phyloP scores from a whole-genome alignment of 805 yeast species.

The Maudiozyma saulgeensis region DNA sequence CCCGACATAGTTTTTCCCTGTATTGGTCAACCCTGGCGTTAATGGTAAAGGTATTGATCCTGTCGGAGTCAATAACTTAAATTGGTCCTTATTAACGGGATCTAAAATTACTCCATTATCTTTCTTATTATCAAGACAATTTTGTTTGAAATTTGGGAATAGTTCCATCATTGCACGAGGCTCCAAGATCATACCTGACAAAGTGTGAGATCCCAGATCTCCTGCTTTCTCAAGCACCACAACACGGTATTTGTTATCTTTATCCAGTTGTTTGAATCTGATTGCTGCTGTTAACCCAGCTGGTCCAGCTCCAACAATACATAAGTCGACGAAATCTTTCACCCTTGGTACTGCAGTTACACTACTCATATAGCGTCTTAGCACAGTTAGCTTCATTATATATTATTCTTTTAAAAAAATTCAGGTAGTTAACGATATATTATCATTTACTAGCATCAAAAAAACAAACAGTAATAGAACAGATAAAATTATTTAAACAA shows the following conservation, averaged over 20 bases:
- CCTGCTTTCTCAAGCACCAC: constrained; percentile 87
- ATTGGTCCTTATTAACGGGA: constrained; percentile 59
- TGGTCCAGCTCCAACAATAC: constrained; percentile 97
- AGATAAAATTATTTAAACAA: too few relatives aligned
- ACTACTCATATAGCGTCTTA: constrained; percentile 1
- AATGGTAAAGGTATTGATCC: constrained; percentile 73
- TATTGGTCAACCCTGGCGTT: constrained; percentile 83
- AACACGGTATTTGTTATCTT: constrained; percentile 67
- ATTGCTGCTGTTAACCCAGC: constrained; percentile 96
- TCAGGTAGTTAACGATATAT: too few relatives aligned
- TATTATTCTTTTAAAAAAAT: background rate
- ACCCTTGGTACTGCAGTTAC: constrained; percentile 39
- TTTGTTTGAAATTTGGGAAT: constrained; percentile 55
- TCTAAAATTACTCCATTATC: constrained; percentile 67
- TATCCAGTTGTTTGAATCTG: constrained; percentile 73
- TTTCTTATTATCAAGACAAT: constrained; percentile 25
- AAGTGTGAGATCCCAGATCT: constrained; percentile 85
- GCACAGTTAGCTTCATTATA: background rate
- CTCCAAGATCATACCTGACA: constrained; percentile 91
- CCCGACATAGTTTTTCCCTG: constrained; percentile 74
- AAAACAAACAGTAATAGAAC: too few relatives aligned
- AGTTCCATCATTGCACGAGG: constrained; percentile 82
- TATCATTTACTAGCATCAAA: background rate
- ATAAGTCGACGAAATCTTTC: constrained; percentile 81
- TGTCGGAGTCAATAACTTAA: constrained; percentile 53